phyloP scores from a whole-genome alignment of 116 monocot species.

The Cymodocea nodosa region DNA sequence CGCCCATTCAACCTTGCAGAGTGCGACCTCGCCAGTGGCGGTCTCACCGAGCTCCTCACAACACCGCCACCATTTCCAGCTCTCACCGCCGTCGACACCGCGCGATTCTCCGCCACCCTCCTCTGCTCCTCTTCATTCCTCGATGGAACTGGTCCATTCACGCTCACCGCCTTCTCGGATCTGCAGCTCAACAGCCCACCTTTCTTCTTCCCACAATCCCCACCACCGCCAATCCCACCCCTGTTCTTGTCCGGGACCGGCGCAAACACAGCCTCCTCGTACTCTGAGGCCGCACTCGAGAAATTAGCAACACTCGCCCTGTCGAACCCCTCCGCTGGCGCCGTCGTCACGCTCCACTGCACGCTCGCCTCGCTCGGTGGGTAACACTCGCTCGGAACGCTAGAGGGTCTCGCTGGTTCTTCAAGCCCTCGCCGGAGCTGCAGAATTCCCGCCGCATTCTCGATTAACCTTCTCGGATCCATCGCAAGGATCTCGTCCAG shows the following conservation, averaged over 20 bases:
- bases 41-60: not conserved
- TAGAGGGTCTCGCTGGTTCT: constrained; percentile 1
- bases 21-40: constrained; percentile 2
- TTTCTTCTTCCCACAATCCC: not conserved
- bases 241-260: not conserved
- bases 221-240: not conserved
- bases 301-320: constrained; percentile 15
- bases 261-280: not conserved
- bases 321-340: constrained; percentile 45
- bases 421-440: not conserved
- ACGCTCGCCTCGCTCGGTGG: constrained; percentile 61
- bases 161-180: constrained; percentile 38
- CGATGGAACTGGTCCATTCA: constrained; percentile 22
- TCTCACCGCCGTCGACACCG: not conserved
- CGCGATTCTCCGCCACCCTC: constrained; percentile 42
- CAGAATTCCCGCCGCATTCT: not conserved
- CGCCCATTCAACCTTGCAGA: not conserved
- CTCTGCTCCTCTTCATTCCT: constrained; percentile 4
- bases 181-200: constrained; percentile 28
- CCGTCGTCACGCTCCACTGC: constrained; percentile 28
- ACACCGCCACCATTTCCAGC: not conserved
- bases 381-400: constrained; percentile 34
- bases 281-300: constrained; percentile 16
- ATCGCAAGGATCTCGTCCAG: constrained; percentile 24
- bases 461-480: not conserved